Conservation (phyloP, 2,329 filamentous ascomycete species). For the Grosmannia clavigera region DNA sequence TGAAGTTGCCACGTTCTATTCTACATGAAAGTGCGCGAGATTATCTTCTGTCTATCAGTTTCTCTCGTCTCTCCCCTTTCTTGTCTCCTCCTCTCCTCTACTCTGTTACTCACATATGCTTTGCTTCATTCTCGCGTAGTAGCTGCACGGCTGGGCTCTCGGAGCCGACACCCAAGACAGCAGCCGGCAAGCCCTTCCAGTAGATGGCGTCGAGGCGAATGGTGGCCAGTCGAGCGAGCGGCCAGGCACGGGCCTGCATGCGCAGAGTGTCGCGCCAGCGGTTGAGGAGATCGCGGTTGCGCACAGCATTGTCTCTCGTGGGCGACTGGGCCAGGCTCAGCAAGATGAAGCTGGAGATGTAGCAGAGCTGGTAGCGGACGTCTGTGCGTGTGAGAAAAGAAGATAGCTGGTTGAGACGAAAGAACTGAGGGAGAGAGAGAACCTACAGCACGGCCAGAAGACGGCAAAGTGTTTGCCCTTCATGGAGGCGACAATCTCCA, state of each 20-base stretch:
- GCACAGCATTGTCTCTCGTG: slow-evolving; percentile 11
- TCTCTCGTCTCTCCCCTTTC: not conserved
- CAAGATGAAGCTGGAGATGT: slow-evolving; percentile 15
- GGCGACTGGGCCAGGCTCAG: slow-evolving; percentile 15
- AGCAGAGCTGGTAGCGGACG: slow-evolving; percentile 16
- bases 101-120: not conserved
- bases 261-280: slow-evolving; percentile 15
- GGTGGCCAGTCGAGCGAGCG: slow-evolving; percentile 14
- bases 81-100: not conserved
- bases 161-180: slow-evolving; percentile 11
- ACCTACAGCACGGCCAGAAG: slow-evolving; percentile 15
- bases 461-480: slow-evolving; percentile 14
- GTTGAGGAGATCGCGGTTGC: slow-evolving; percentile 11
- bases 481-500: slow-evolving; percentile 14
- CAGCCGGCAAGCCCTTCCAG: slow-evolving; percentile 14
- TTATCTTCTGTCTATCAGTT: too few species aligned
- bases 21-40: too few species aligned
- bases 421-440: not conserved
- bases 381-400: slow-evolving; percentile 7
- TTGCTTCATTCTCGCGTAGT: slow-evolving; percentile 1
- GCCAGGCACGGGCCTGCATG: slow-evolving; percentile 15
- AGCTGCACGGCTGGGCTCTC: slow-evolving; percentile 14
- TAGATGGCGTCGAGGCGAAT: slow-evolving; percentile 16
- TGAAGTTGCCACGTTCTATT: not conserved
- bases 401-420: not conserved